These are phyloP conservation scores for Luffa acutangula DNA, from an alignment of 306 rosid genomes.

Conservation along the genomic window DNA sequence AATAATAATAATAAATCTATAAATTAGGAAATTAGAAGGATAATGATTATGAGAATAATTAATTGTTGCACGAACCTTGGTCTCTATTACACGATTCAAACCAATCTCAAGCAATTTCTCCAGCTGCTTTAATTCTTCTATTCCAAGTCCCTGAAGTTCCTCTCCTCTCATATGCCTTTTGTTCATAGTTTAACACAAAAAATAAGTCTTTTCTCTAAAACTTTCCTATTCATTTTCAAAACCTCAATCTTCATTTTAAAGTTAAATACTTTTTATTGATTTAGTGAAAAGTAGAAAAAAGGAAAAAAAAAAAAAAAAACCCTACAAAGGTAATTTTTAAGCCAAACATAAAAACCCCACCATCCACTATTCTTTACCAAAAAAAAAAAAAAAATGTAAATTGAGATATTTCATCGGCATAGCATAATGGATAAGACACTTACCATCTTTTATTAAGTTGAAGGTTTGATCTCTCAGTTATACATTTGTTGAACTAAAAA, in stretches of 20 bases:
- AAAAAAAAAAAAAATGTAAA: too few relatives aligned
- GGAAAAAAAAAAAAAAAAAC: background rate
- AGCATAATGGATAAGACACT: too few relatives aligned
- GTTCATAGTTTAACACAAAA: background rate
- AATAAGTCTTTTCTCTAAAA: background rate
- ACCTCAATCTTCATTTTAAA: too few relatives aligned
- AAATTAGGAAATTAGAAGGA: background rate
- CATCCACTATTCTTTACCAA: too few relatives aligned
- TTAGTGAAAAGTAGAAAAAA: too few relatives aligned
- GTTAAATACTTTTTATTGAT: too few relatives aligned
- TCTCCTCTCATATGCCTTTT: constrained; percentile 13
- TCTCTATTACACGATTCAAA: background rate
- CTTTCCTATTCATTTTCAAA: background rate
- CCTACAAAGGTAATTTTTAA: background rate
- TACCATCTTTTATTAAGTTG: too few relatives aligned
- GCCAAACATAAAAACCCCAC: background rate
- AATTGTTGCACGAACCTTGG: background rate
- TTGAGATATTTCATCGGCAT: too few relatives aligned
- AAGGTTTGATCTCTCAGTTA: background rate
- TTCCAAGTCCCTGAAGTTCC: constrained; percentile 5
- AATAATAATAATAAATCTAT: background rate
- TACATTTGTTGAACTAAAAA: too few relatives aligned
- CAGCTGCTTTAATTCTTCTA: constrained; percentile 6
- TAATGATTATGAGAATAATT: background rate
- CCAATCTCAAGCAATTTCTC: constrained; percentile 10